Evolutionary conservation across 2,329 filamentous ascomycete genomes (phyloP).

Genomic region (Talaromyces sp.): DNA sequence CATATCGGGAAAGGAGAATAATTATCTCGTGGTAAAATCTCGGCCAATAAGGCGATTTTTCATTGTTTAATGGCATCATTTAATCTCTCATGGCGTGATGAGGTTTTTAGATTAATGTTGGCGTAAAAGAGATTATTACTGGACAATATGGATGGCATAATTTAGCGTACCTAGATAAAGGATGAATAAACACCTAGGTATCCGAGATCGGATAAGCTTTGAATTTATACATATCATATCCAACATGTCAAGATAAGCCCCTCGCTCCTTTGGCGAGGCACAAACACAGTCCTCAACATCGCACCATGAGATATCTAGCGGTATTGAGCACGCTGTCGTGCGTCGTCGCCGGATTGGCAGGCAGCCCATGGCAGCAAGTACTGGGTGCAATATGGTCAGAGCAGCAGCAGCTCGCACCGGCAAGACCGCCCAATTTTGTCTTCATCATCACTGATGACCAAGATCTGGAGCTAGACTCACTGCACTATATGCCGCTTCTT

Average conservation of each 20-base stretch:
- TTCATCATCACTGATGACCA: conserved; percentile 67
- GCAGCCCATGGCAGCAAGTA: not conserved
- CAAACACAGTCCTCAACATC: not conserved
- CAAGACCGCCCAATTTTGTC: conserved; percentile 52
- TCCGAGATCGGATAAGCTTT: not conserved
- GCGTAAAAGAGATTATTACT: too few species aligned
- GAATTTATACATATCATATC: not conserved
- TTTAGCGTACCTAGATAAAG: too few species aligned
- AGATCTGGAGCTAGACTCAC: conserved; percentile 56
- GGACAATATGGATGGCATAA: too few species aligned
- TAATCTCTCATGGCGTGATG: too few species aligned
- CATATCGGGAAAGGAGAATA: too few species aligned
- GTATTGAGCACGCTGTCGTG: not conserved
- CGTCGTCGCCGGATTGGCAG: not conserved
- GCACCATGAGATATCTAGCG: not conserved
- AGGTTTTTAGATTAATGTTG: too few species aligned
- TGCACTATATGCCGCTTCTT: conserved; percentile 57
- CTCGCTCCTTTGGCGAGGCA: not conserved
- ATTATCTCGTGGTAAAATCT: too few species aligned
- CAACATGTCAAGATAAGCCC: not conserved
- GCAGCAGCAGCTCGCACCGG: not conserved
- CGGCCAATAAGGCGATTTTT: not conserved
- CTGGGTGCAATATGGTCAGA: not conserved
- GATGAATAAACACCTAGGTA: too few species aligned
- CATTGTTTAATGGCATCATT: not conserved